Evolutionary conservation across 1,139 yeast genomes (phyloP), one percentile per base, ranked within the genome.

Genomic region (Protomyces inundatus): DNA sequence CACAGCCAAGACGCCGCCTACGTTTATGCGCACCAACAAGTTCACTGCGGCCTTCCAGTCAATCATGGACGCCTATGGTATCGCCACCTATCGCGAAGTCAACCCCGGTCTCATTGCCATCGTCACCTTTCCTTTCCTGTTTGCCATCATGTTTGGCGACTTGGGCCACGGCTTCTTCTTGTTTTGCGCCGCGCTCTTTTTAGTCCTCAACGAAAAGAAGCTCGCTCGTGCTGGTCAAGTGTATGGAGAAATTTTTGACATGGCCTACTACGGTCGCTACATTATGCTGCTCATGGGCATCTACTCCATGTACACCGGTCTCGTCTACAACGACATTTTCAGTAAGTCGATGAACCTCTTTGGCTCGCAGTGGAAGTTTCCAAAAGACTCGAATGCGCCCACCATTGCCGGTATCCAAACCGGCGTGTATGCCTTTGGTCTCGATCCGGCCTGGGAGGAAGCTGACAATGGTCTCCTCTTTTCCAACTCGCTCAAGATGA

Each of bases 121-220:
- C 56, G 88, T 93, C 42, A 93, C 99, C 0, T 93, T 93, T 78
- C 99, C 99, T 12, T 93, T 95, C 76, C 90, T 93, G 97, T 93
- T 93, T 79, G 97, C 98, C 45, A 88, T 95, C 70, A 93, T 93
- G 99, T 93, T 93, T 80, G 99, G 98, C 76, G 99, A 93, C 77
- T 77, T 91, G 67, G 99, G 99, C 3, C 99, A 93, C 75, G 98
- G 98, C 16, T 79, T 90, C 64, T 82, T 95, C 67, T 80, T 95
- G 70, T 78, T 85, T 54, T 75, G 89, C 68, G 91, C 88, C 9
- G 95, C 95, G 6, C 74, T 84, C 40, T 79, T 80, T 54, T 77
- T 93, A 70, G 90, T 93, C 14, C 70, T 81, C 60, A 85, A 86
- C 71, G 98, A 93, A 75, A 76, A 76, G 65, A 77, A 77, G 61